Base-by-base conservation (phyloP, 2,329 filamentous ascomycete genomes). In the Cordyceps pruinosa region DNA sequence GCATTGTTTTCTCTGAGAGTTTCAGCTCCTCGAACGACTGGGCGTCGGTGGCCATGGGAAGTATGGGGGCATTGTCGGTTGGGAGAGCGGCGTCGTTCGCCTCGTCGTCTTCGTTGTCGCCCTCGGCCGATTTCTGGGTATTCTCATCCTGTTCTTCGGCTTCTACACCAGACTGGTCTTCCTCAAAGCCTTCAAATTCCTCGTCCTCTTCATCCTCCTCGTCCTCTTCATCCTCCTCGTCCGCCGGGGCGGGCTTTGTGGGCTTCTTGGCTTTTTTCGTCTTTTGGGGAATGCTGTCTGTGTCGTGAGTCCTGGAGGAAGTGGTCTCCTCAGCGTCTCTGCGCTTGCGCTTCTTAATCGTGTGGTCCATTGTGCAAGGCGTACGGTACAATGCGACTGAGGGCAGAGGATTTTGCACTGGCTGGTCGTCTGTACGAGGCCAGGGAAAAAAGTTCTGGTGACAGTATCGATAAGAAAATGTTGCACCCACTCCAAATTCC, bases 1-100 rank as follows among this genome's bases (percentile, higher is more conserved):
- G 85, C 80, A 92, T 88, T 0, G 91, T 97, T 73, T 89, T 91
- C 25, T 92, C 88, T 1, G 90, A 94, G 12, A 99, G 81, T 56
- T 89, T 89, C 61, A 99, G 78, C 63, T 97, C 88, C 34, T 83
- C 75, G 68, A 97, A 96, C 52, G 85, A 84, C 66, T 86, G 77
- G 23, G 86, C 85, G 57, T 87, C 82, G 30, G 83, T 78, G 30
- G 77, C 78, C 2, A 85, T 73, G 35, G 76, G 75, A 34, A 82
- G 85, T 51, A 80, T 66, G 71, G 78, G 69, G 68, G 72, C 69
- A 59, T 68, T 69, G 35, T 69, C 70, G 57, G 73, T 66, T 46
- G 72, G 68, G 32, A 73, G 67, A 53, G 70, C 68, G 59, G 66
- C 66, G 58, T 59, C 59, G 12, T 63, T 59, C 19, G 67, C 64